phyloP scores from a whole-genome alignment of 2,329 filamentous ascomycete species.

The Scytalidium sp. region DNA sequence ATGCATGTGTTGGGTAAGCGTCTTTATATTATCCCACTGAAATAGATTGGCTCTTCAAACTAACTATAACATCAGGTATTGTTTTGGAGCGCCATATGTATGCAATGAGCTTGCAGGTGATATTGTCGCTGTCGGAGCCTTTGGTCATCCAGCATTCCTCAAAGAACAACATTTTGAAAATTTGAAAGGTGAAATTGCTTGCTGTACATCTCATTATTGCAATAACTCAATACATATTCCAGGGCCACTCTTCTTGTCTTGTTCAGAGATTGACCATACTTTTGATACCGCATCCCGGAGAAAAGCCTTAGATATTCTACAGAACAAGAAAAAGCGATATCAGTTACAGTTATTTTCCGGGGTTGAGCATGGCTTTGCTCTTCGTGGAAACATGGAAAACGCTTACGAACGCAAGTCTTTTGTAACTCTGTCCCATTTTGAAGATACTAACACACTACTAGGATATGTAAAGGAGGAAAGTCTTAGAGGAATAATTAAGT shows the following conservation, averaged over 20 bases:
- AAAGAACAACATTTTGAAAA: slow-evolving; percentile 42
- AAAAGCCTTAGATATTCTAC: slow-evolving; percentile 40
- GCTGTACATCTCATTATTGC: neutral
- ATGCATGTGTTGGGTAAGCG: slow-evolving; percentile 36
- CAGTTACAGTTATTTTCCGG: slow-evolving; percentile 62
- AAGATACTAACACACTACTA: neutral
- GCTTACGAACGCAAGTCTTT: slow-evolving; percentile 34
- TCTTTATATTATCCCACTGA: neutral
- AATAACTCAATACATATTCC: neutral
- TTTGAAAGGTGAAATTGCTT: slow-evolving; percentile 29
- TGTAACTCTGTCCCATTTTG: neutral
- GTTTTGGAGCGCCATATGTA: slow-evolving; percentile 41
- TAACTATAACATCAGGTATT: neutral
- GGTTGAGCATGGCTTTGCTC: slow-evolving; percentile 62
- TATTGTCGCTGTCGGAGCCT: slow-evolving; percentile 39
- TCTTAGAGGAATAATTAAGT: slow-evolving; percentile 11
- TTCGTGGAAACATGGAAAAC: slow-evolving; percentile 49
- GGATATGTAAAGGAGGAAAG: slow-evolving; percentile 34
- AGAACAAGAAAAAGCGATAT: slow-evolving; percentile 42
- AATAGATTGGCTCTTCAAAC: neutral
- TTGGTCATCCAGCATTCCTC: slow-evolving; percentile 48
- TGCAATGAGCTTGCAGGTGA: slow-evolving; percentile 36
- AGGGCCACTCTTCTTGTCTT: slow-evolving; percentile 44
- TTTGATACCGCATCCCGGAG: slow-evolving; percentile 36
- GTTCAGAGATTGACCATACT: slow-evolving; percentile 41